Conservation (phyloP, 257 asterid genomes). For the Capsicum pubescens region DNA sequence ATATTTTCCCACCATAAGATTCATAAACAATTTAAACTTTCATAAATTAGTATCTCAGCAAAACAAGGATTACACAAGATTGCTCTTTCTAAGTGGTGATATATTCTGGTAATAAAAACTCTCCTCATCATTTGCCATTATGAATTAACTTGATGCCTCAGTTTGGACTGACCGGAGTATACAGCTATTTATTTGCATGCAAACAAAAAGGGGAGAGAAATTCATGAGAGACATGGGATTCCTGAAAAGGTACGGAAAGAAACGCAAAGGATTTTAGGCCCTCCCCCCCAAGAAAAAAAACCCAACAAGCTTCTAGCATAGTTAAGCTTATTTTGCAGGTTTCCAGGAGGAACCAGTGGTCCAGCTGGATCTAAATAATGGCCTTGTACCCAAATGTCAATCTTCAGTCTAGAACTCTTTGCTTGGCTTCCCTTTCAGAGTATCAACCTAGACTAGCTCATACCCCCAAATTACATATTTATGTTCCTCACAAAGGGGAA, state of each 20-base stretch:
- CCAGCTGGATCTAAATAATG: conserved; percentile 5
- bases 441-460: not conserved
- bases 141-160: conserved; percentile 12
- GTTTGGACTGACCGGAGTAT: not conserved
- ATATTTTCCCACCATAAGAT: conserved; percentile 30
- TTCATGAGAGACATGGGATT: not conserved
- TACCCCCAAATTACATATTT: not conserved
- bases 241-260: not conserved
- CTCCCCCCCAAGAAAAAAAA: not conserved
- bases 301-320: not conserved
- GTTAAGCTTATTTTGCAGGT: not conserved
- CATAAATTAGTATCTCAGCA: conserved; percentile 13
- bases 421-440: conserved; percentile 16
- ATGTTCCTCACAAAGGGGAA: not conserved
- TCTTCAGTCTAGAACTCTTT: not conserved
- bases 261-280: not conserved
- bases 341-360: not conserved
- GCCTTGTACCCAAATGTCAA: not conserved
- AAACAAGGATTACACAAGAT: conserved; percentile 5
- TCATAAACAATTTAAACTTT: not conserved
- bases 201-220: conserved; percentile 4
- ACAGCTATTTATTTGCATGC: not conserved
- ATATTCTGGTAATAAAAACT: conserved; percentile 14
- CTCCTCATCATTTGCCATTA: conserved; percentile 5
- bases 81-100: conserved; percentile 4